Conservation (phyloP, 148 eudicot species). For the Polygonum maritimum region DNA sequence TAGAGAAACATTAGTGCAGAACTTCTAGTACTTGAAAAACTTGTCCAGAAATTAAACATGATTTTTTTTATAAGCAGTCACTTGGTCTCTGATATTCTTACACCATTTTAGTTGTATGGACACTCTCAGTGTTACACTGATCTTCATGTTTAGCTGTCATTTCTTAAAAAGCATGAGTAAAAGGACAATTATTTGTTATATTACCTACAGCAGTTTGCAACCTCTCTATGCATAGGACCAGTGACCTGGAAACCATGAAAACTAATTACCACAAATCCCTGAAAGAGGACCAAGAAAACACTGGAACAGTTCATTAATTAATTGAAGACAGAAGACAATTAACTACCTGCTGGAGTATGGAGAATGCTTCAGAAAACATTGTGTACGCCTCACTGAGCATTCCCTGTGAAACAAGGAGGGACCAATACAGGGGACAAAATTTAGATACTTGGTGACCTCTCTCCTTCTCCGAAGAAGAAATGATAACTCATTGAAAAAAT, state of each 20-base stretch:
- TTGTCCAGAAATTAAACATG: not conserved
- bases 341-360: slow-evolving; percentile 88
- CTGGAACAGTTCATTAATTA: not conserved
- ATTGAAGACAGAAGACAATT: not conserved
- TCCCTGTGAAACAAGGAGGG: slow-evolving; percentile 38
- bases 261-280: not conserved
- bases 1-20: not conserved
- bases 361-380: slow-evolving; percentile 84
- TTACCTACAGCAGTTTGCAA: slow-evolving; percentile 96
- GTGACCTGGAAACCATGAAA: slow-evolving; percentile 54
- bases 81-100: not conserved
- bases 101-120: not conserved
- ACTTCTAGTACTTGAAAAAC: not conserved
- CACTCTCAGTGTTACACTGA: not conserved
- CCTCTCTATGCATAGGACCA: slow-evolving; percentile 99
- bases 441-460: not conserved
- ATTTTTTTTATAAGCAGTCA: too few species aligned
- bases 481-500: not conserved
- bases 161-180: not conserved
- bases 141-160: not conserved
- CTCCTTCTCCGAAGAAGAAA: not conserved
- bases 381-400: slow-evolving; percentile 92
- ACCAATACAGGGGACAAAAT: not conserved
- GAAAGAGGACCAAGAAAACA: not conserved
- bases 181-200: not conserved